Evolutionary conservation across 2,329 filamentous ascomycete species (phyloP), one percentile per base, ranked within the genome.

Genomic region (Alternaria consortialis): DNA sequence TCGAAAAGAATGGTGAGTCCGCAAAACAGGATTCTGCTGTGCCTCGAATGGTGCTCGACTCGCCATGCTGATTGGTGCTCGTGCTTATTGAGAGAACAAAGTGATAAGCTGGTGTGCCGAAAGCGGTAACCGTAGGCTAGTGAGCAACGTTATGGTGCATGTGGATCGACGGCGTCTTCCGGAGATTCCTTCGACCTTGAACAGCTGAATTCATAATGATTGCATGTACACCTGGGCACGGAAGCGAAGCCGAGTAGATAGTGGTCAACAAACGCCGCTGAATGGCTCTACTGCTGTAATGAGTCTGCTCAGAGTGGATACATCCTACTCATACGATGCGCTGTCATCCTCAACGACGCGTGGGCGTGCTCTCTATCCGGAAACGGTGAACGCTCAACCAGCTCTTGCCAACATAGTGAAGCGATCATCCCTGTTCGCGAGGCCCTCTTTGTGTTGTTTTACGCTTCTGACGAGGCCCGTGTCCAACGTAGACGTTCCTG

Each of bases 81-180:
- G 39, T 39, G 29, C 40, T 29, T 36, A 53, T 44, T 27, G 15
- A 17, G 51, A 47, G 37, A 47, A 51, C 40, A 37, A 39, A 34
- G 54, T 51, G 51, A 58, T 53, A 56, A 59, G 51, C 34, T 29
- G 42, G 15, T 25, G 23, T 39, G 11, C 54, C 53, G 15, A 31
- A 62, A 62, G 9, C 36, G 50, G 59, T 48, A 62, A 59, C 27
- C 31, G 40, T 39, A 54, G 32, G 51, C 55, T 50, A 44, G 36
- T 48, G 39, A 34, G 46, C 55, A 47, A 56, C 40, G 47, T 58
- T 64, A 39, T 46, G 36, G 27, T 36, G 53, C 43, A 53, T 42
- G 37, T 11, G 32, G 36, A 23, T 53, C 32, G 29, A 23, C 53
- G 34, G 20, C 40, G 20, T 36, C 17, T 47, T 44, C 51, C 40